Percentiles rank a stretch among this genome's conserved stretches.
Conservation (phyloP, 2,329 filamentous ascomycete species). For the Fusarium euwallaceae region DNA sequence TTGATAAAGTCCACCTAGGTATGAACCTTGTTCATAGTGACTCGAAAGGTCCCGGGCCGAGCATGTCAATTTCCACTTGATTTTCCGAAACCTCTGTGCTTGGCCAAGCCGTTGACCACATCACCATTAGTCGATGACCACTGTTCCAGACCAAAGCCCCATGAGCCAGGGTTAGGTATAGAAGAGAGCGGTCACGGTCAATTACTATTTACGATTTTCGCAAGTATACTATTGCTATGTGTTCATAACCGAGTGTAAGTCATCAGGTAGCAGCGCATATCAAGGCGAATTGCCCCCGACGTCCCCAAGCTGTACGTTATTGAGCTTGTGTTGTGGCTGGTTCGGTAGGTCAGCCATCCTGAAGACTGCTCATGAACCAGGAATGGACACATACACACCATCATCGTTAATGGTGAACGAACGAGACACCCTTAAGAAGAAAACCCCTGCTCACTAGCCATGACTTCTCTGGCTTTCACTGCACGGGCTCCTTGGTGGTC, state of each 20-base stretch:
- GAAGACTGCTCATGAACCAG: too few relatives aligned
- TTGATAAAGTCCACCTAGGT: background rate
- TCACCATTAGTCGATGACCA: background rate
- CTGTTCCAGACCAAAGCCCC: background rate
- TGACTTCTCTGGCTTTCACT: conserved; percentile 53
- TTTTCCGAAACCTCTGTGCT: background rate
- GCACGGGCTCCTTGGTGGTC: conserved; percentile 53
- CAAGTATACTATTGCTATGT: background rate
- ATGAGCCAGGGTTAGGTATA: background rate
- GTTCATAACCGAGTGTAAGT: background rate
- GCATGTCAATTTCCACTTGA: background rate
- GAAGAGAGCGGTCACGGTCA: background rate
- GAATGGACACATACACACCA: too few relatives aligned
- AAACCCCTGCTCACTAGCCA: conserved; percentile 7
- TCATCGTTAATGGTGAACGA: too few relatives aligned
- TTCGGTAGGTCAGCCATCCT: too few relatives aligned
- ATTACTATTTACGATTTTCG: background rate
- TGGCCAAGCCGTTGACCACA: background rate
- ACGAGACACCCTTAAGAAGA: too few relatives aligned
- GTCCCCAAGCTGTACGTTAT: too few relatives aligned
- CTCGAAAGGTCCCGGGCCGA: background rate
- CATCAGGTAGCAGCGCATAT: background rate
- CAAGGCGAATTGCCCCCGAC: background rate
- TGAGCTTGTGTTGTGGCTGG: too few relatives aligned
- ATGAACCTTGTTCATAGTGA: background rate